Conservation (phyloP, 805 yeast species). For the Candida coquimbonensis region DNA sequence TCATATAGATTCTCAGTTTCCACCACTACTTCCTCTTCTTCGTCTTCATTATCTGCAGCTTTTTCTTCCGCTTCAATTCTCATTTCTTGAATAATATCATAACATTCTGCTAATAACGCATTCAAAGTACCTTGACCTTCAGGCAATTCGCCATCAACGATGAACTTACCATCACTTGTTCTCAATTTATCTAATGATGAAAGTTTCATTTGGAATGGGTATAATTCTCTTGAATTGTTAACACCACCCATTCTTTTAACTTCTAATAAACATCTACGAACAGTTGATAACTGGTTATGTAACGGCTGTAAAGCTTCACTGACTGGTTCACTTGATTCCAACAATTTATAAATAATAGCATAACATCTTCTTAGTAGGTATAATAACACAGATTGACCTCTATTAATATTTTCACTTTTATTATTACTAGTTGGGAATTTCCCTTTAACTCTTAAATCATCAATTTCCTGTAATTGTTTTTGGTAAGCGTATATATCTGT, state of each 20-base stretch:
- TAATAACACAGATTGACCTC: constrained; percentile 56
- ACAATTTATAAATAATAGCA: constrained; percentile 79
- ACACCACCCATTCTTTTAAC: constrained; percentile 91
- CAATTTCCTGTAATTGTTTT: constrained; percentile 64
- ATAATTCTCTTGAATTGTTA: constrained; percentile 78
- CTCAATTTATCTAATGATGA: constrained; percentile 84
- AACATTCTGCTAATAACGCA: constrained; percentile 88
- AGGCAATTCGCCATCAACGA: constrained; percentile 82
- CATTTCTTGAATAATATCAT: constrained; percentile 86
- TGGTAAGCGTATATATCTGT: constrained; percentile 88
- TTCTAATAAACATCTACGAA: constrained; percentile 82
- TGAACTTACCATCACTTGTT: constrained; percentile 78
- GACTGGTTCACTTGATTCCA: constrained; percentile 93
- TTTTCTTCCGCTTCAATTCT: constrained; percentile 72
- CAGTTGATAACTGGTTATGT: constrained; percentile 90
- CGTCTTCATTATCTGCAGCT: constrained; percentile 23
- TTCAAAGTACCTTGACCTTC: constrained; percentile 97
- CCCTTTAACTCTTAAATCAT: constrained; percentile 61
- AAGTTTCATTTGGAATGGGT: constrained; percentile 92
- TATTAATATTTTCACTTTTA: constrained; percentile 20
- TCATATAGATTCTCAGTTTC: constrained; percentile 11
- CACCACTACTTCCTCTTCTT: constrained; percentile 16
- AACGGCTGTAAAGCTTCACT: constrained; percentile 89
- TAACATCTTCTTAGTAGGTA: constrained; percentile 86
- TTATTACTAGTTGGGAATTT: constrained; percentile 32